Percentiles rank a stretch among this genome's conserved stretches.
Conservation (phyloP, 2,329 filamentous ascomycete species). For the Arthrobotrys musiformis region DNA sequence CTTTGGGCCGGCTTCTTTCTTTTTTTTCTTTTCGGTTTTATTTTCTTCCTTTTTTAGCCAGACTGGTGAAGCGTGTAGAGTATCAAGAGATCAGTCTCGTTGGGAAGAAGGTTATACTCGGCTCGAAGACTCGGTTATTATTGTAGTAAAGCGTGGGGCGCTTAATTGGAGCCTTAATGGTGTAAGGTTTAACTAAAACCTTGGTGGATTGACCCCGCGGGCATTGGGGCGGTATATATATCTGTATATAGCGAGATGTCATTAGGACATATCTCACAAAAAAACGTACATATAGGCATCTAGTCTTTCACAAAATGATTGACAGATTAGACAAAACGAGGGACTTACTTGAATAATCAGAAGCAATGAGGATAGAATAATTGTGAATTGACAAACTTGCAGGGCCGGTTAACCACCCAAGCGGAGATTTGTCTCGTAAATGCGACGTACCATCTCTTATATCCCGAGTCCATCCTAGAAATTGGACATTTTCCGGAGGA, state of each 20-base stretch:
- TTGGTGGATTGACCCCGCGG: neutral
- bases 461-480: neutral
- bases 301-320: neutral
- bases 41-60: neutral
- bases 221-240: neutral
- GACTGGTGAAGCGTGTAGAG: slow-evolving; percentile 2
- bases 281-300: neutral
- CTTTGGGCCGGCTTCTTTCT: neutral
- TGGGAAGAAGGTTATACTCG: neutral
- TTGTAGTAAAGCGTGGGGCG: neutral
- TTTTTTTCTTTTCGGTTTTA: neutral
- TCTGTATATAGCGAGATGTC: slow-evolving; percentile 1
- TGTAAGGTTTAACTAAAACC: neutral
- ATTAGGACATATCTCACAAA: neutral
- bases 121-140: neutral
- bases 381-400: neutral
- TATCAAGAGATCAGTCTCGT: neutral
- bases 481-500: neutral
- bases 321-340: neutral
- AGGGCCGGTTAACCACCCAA: neutral
- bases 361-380: neutral
- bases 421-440: slow-evolving; percentile 8
- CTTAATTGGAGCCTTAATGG: neutral
- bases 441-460: neutral
- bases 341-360: neutral